phyloP scores from a whole-genome alignment of 805 yeast genomes.

The Metschnikowia anglica region DNA sequence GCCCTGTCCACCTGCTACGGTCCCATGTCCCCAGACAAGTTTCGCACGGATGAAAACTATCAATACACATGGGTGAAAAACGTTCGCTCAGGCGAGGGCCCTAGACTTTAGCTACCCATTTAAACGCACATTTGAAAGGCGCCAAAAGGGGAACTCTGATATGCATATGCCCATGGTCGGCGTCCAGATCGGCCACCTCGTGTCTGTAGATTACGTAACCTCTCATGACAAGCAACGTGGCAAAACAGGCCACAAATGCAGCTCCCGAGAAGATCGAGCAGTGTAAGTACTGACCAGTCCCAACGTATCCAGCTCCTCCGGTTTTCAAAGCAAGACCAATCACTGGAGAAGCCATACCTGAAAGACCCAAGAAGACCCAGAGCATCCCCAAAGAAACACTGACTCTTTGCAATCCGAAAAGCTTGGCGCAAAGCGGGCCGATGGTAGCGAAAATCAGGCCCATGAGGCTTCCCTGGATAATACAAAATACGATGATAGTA shows the following conservation, averaged over 20 bases:
- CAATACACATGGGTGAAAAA: not conserved
- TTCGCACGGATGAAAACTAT: too few relatives aligned
- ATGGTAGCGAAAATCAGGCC: conserved; percentile 60
- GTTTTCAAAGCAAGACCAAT: conserved; percentile 54
- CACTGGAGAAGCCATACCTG: conserved; percentile 58
- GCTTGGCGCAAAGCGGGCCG: conserved; percentile 50
- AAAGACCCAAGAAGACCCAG: conserved; percentile 52
- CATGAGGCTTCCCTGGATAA: conserved; percentile 56
- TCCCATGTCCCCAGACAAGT: not conserved
- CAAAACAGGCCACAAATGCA: conserved; percentile 49
- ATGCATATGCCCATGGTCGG: conserved; percentile 21
- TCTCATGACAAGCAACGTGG: conserved; percentile 45
- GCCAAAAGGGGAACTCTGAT: conserved; percentile 16
- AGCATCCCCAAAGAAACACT: conserved; percentile 50
- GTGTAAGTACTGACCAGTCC: conserved; percentile 49
- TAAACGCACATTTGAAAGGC: conserved; percentile 14
- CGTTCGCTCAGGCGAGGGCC: not conserved
- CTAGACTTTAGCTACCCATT: conserved; percentile 8
- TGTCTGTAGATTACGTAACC: conserved; percentile 58
- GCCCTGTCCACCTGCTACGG: too few relatives aligned
- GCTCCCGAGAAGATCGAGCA: conserved; percentile 61
- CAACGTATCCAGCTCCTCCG: conserved; percentile 23
- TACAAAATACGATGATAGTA: conserved; percentile 51
- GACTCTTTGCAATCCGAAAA: conserved; percentile 54
- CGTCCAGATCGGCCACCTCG: conserved; percentile 14